These are phyloP conservation scores for Podaxis mareebaensis DNA, from an alignment of 768 basidiomycete species.

Conservation along the genomic window DNA sequence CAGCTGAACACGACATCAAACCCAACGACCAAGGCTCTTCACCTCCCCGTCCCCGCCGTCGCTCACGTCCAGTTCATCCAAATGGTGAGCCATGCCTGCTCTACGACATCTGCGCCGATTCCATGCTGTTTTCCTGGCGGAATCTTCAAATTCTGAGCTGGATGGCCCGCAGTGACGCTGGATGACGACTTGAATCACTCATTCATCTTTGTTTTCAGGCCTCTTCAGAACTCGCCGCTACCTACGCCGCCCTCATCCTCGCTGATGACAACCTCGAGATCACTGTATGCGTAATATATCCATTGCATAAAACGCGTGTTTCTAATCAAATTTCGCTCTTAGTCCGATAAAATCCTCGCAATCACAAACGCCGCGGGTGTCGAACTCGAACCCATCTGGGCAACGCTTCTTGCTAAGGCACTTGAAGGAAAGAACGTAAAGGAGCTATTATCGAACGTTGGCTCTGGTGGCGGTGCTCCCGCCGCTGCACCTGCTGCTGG, in stretches of 20 bases:
- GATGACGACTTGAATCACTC: conserved; percentile 19
- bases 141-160: neutral
- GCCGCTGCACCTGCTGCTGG: conserved; percentile 55
- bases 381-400: conserved; percentile 97
- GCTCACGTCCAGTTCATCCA: neutral
- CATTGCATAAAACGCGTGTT: conserved; percentile 12
- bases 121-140: neutral
- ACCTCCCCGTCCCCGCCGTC: neutral
- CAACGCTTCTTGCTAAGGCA: conserved; percentile 93
- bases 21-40: neutral
- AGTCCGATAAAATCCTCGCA: conserved; percentile 93
- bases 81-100: conserved; percentile 9
- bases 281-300: conserved; percentile 64
- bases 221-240: conserved; percentile 81
- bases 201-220: conserved; percentile 30
- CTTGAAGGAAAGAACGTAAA: conserved; percentile 98
- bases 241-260: conserved; percentile 97
- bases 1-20: neutral
- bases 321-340: conserved; percentile 11
- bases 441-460: conserved; percentile 93
- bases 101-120: too few relatives aligned
- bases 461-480: conserved; percentile 86
- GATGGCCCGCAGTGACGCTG: conserved; percentile 7
- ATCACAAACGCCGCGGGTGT: conserved; percentile 80
- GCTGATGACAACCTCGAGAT: conserved; percentile 98